Conservation (phyloP, 805 yeast genomes). For the Millerago galiae region DNA sequence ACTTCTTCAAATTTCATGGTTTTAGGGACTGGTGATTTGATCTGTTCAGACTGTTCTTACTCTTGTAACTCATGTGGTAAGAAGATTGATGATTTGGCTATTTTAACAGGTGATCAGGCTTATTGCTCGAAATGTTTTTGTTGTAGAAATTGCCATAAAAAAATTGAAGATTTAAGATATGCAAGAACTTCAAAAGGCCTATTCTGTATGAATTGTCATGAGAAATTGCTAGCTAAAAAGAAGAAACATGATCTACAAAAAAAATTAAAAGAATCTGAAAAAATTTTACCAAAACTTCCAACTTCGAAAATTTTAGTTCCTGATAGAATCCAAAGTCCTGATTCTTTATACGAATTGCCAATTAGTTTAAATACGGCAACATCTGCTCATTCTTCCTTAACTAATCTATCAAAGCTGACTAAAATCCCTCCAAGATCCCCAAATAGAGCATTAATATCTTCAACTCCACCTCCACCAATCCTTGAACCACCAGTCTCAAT, state of each 20-base stretch:
- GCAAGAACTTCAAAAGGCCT: conserved; percentile 91
- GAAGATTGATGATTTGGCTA: conserved; percentile 89
- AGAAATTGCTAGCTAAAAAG: conserved; percentile 69
- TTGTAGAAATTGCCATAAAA: conserved; percentile 80
- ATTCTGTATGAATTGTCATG: conserved; percentile 91
- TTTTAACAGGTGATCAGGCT: conserved; percentile 91
- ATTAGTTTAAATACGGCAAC: too few species aligned
- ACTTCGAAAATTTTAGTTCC: too few species aligned
- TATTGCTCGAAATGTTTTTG: conserved; percentile 87
- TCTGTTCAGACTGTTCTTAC: conserved; percentile 90
- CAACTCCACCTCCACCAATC: not conserved
- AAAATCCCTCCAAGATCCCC: not conserved
- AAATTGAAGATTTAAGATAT: conserved; percentile 82
- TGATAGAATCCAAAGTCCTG: too few species aligned
- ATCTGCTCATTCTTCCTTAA: too few species aligned
- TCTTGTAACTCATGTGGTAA: conserved; percentile 78
- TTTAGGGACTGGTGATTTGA: conserved; percentile 84
- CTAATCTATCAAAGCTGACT: too few species aligned
- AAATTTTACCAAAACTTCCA: conserved; percentile 20
- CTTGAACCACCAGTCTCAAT: conserved; percentile 15
- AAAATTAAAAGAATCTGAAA: not conserved
- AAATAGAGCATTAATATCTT: not conserved
- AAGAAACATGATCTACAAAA: conserved; percentile 41
- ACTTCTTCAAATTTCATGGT: conserved; percentile 87
- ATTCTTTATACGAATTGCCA: too few species aligned